phyloP scores from a whole-genome alignment of 2,329 filamentous ascomycete species.

The Cucurbitaria berberidis region DNA sequence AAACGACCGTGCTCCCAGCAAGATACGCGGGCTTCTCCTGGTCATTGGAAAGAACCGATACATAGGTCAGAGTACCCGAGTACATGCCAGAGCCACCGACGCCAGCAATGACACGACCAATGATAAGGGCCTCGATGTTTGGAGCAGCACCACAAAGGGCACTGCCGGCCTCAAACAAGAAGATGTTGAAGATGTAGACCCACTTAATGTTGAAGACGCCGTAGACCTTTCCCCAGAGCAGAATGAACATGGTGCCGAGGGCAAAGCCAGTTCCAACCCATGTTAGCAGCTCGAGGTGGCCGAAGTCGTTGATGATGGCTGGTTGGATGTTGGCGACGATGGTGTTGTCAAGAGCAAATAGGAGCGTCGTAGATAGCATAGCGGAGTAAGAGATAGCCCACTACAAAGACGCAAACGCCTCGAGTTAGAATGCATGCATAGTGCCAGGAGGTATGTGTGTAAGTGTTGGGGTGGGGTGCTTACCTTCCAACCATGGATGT shows the following conservation, averaged over 20 bases:
- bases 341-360: too few relatives aligned
- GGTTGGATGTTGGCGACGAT: conserved; percentile 29
- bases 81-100: conserved; percentile 56
- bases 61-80: conserved; percentile 35
- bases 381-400: too few relatives aligned
- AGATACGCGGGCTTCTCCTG: conserved; percentile 46
- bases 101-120: conserved; percentile 55
- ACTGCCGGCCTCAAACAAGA: conserved; percentile 39
- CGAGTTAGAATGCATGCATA: too few relatives aligned
- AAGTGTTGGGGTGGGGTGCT: too few relatives aligned
- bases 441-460: too few relatives aligned
- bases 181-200: conserved; percentile 39
- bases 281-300: conserved; percentile 13
- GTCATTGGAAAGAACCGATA: conserved; percentile 36
- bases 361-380: too few relatives aligned
- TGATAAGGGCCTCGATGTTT: conserved; percentile 36
- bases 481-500: too few relatives aligned
- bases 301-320: conserved; percentile 19
- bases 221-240: conserved; percentile 43
- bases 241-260: not conserved
- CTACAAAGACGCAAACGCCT: too few relatives aligned
- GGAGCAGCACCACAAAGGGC: conserved; percentile 42
- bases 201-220: conserved; percentile 54
- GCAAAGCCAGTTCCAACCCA: conserved; percentile 23
- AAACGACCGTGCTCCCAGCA: conserved; percentile 34